Evolutionary conservation across 1,139 yeast species (phyloP).

Genomic region (Lodderomyces oxycetoniae): DNA sequence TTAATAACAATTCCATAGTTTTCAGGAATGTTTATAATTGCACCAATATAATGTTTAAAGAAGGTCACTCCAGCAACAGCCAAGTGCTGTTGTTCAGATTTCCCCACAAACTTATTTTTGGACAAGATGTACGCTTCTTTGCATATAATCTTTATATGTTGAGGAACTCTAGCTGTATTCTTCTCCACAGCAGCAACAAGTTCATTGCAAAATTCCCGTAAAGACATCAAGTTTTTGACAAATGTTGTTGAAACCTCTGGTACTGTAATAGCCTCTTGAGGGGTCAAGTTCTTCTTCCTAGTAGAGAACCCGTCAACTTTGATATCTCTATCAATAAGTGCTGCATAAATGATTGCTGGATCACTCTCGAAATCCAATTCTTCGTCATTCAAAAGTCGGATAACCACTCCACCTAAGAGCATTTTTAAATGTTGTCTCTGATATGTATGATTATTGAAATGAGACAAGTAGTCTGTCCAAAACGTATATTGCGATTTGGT

Average conservation of each 20-base stretch:
- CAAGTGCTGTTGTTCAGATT: conserved; percentile 49
- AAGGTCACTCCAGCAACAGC: conserved; percentile 68
- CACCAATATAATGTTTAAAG: conserved; percentile 57
- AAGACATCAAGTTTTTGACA: conserved; percentile 64
- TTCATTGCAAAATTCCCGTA: conserved; percentile 68
- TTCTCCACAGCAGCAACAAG: conserved; percentile 42
- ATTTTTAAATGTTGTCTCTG: conserved; percentile 54
- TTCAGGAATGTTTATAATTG: conserved; percentile 67
- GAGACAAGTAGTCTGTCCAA: conserved; percentile 51
- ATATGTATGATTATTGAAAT: conserved; percentile 54
- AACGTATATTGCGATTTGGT: conserved; percentile 30
- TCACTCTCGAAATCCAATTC: conserved; percentile 72
- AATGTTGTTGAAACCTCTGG: conserved; percentile 64
- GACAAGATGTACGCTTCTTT: conserved; percentile 30
- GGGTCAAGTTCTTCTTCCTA: conserved; percentile 32
- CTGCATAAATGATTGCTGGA: conserved; percentile 60
- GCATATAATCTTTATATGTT: conserved; percentile 47
- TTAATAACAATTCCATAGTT: conserved; percentile 44
- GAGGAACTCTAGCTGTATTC: conserved; percentile 51
- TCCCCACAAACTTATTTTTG: conserved; percentile 46
- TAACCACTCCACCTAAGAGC: conserved; percentile 49
- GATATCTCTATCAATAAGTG: conserved; percentile 45
- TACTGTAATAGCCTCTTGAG: conserved; percentile 75
- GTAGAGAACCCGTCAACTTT: conserved; percentile 38
- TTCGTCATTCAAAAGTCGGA: conserved; percentile 49